These are phyloP conservation scores for Cladophialophora immunda DNA, from an alignment of 2,329 filamentous ascomycete genomes.

Conservation along the genomic window DNA sequence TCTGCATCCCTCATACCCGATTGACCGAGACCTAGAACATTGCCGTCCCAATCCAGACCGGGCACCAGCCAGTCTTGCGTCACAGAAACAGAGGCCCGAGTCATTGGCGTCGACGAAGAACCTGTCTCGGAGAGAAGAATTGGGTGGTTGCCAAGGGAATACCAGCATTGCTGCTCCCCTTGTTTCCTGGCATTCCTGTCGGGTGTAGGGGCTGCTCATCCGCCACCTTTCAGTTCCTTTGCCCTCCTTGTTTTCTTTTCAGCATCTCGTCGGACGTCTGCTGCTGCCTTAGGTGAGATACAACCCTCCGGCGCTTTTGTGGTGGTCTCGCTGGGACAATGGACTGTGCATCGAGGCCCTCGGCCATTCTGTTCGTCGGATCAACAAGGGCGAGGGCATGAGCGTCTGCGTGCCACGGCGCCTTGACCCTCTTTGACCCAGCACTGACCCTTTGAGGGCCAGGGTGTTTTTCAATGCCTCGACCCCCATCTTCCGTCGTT, in stretches of 20 bases:
- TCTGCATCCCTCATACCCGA: neutral
- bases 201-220: conserved; percentile 24
- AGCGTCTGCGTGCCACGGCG: conserved; percentile 27
- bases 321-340: conserved; percentile 18
- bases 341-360: conserved; percentile 30
- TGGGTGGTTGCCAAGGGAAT: conserved; percentile 35
- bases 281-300: conserved; percentile 29
- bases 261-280: conserved; percentile 17
- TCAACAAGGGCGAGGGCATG: conserved; percentile 19
- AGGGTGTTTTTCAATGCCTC: conserved; percentile 33
- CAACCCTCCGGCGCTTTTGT: conserved; percentile 8
- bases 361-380: conserved; percentile 24
- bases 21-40: conserved; percentile 25
- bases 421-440: conserved; percentile 36
- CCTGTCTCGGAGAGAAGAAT: conserved; percentile 24
- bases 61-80: conserved; percentile 22
- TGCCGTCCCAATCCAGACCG: conserved; percentile 12
- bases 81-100: conserved; percentile 15
- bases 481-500: conserved; percentile 19
- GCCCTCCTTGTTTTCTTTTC: conserved; percentile 18
- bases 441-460: conserved; percentile 37
- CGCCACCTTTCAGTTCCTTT: conserved; percentile 21
- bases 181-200: conserved; percentile 34
- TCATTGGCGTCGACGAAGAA: conserved; percentile 15
- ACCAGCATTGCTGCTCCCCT: conserved; percentile 33